Evolutionary conservation across 2,329 filamentous ascomycete genomes (phyloP).

Genomic region (Xylariaceae sp.): DNA sequence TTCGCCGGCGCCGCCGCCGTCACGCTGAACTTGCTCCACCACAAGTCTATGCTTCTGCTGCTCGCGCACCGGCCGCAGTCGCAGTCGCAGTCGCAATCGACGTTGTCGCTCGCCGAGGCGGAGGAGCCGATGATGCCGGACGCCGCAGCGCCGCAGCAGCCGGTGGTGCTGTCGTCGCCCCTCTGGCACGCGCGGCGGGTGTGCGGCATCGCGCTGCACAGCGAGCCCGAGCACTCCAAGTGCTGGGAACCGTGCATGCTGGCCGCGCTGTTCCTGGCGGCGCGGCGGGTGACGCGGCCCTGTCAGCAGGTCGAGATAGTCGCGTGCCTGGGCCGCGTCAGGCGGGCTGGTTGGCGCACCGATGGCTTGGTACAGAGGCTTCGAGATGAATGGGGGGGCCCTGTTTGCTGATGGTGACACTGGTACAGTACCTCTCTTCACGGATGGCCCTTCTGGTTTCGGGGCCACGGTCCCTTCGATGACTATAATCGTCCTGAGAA

Average conservation of each 20-base stretch:
- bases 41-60: slow-evolving; percentile 12
- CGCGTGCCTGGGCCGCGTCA: slow-evolving; percentile 6
- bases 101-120: no score
- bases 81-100: neutral
- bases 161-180: no score
- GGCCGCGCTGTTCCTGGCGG: slow-evolving; percentile 10
- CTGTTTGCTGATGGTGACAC: no score
- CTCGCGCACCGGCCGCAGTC: slow-evolving; percentile 5
- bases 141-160: slow-evolving; percentile 1
- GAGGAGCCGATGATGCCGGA: neutral
- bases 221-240: slow-evolving; percentile 8
- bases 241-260: slow-evolving; percentile 15
- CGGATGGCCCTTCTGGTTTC: no score
- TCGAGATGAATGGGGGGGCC: slow-evolving; percentile 9
- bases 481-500: no score
- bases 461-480: no score
- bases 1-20: slow-evolving; percentile 10
- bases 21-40: slow-evolving; percentile 11
- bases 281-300: slow-evolving; percentile 5
- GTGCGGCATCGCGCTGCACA: slow-evolving; percentile 14
- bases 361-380: slow-evolving; percentile 7
- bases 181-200: slow-evolving; percentile 12
- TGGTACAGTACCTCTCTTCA: no score
- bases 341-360: slow-evolving; percentile 11
- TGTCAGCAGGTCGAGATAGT: slow-evolving; percentile 9